Conservation (phyloP, 352 stramenopile genomes). For the Pythium plurisporium region DNA sequence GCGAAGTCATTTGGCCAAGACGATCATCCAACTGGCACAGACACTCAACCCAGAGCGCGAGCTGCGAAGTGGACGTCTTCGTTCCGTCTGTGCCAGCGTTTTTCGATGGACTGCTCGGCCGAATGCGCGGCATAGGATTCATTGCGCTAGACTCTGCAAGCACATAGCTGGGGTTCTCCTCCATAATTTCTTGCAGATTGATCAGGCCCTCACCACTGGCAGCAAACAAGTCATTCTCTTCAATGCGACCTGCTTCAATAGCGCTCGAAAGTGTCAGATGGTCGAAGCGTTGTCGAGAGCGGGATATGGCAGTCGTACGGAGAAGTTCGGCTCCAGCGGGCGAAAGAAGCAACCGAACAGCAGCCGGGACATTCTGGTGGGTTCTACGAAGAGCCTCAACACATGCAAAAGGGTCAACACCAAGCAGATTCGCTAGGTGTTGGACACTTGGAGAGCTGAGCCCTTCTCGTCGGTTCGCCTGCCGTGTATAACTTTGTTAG, state of each 20-base stretch:
- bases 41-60: conserved; percentile 67
- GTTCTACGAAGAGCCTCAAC: conserved; percentile 51
- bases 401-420: conserved; percentile 45
- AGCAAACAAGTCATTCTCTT: neutral
- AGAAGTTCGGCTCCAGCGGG: conserved; percentile 28
- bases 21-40: conserved; percentile 56
- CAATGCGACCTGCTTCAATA: neutral
- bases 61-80: conserved; percentile 27
- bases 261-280: neutral
- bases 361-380: conserved; percentile 42
- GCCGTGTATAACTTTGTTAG: too few relatives aligned
- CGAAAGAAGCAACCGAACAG: conserved; percentile 60
- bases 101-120: conserved; percentile 45
- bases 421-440: conserved; percentile 48
- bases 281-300: neutral
- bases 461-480: conserved; percentile 13
- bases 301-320: neutral
- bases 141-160: conserved; percentile 56
- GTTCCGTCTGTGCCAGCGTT: conserved; percentile 29
- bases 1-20: conserved; percentile 48
- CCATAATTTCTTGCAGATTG: conserved; percentile 64
- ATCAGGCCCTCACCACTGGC: conserved; percentile 22
- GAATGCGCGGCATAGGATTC: conserved; percentile 21
- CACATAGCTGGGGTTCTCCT: conserved; percentile 78
- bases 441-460: conserved; percentile 33